Evolutionary conservation across 139 green algal genomes (phyloP).

Genomic region (Astrephomene gubernaculifera): DNA sequence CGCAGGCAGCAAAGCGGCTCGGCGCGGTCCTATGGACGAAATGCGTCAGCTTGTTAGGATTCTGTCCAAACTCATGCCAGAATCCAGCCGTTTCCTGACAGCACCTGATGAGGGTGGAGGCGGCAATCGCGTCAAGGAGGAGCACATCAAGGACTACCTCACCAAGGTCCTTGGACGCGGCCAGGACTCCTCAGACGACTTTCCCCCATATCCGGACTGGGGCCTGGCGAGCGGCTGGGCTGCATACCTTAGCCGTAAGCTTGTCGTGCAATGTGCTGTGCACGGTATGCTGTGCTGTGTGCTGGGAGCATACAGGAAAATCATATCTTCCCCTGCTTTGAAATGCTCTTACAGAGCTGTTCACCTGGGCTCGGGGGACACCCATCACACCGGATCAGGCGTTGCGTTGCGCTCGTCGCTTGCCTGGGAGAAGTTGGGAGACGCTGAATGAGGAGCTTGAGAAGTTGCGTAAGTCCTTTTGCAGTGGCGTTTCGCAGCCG

Average conservation of each 20-base stretch:
- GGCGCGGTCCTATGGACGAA: constrained; percentile 91
- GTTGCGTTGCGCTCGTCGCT: constrained; percentile 77
- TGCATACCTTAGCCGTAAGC: constrained; percentile 72
- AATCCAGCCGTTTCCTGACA: constrained; percentile 55
- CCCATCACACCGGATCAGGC: constrained; percentile 69
- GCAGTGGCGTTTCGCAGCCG: too few relatives aligned
- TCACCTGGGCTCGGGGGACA: constrained; percentile 65
- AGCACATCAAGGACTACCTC: constrained; percentile 89
- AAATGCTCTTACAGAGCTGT: constrained; percentile 75
- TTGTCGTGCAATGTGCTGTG: too few relatives aligned
- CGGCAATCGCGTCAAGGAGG: constrained; percentile 82
- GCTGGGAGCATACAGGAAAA: too few relatives aligned
- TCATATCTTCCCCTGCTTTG: too few relatives aligned
- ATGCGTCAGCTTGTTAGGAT: constrained; percentile 92
- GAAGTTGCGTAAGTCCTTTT: constrained; percentile 56
- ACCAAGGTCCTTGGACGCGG: constrained; percentile 73
- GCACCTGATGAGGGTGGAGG: constrained; percentile 71
- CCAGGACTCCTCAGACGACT: background rate
- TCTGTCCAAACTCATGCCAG: constrained; percentile 82
- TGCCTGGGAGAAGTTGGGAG: constrained; percentile 89
- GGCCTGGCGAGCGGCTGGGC: constrained; percentile 82
- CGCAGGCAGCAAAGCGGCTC: constrained; percentile 47
- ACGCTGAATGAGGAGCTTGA: constrained; percentile 72
- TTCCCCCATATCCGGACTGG: constrained; percentile 77
- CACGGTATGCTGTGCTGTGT: too few relatives aligned